phyloP scores from a whole-genome alignment of 768 basidiomycete species.

The Auricularia auricula-judae region DNA sequence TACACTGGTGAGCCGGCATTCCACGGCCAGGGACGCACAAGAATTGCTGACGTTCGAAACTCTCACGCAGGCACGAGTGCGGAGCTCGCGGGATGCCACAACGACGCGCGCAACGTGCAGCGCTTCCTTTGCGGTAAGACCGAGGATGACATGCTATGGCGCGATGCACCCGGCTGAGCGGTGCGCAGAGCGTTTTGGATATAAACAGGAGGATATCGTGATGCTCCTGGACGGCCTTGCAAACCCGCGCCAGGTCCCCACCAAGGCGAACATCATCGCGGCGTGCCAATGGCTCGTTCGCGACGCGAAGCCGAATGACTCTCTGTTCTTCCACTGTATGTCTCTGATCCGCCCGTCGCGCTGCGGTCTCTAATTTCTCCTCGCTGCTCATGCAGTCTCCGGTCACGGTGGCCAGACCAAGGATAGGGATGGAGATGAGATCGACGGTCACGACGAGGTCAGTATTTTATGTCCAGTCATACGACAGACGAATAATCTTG shows the following conservation, averaged over 20 bases:
- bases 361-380: not conserved
- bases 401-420: slow-evolving; percentile 90
- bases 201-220: slow-evolving; percentile 72
- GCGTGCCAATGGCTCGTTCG: slow-evolving; percentile 91
- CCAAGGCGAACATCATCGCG: slow-evolving; percentile 65
- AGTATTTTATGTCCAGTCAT: not conserved
- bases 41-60: no score
- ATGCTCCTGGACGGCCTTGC: slow-evolving; percentile 67
- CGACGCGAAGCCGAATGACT: slow-evolving; percentile 70
- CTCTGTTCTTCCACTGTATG: slow-evolving; percentile 84
- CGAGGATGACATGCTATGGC: not conserved
- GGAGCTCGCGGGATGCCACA: slow-evolving; percentile 79
- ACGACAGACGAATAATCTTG: slow-evolving; percentile 27
- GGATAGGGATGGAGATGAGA: slow-evolving; percentile 75
- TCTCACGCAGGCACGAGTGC: slow-evolving; percentile 30
- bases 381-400: slow-evolving; percentile 42
- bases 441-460: slow-evolving; percentile 41
- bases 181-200: slow-evolving; percentile 27
- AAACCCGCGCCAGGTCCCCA: slow-evolving; percentile 57
- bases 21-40: no score
- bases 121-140: slow-evolving; percentile 1
- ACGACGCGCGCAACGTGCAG: slow-evolving; percentile 77
- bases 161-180: not conserved
- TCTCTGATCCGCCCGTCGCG: not conserved
- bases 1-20: slow-evolving; percentile 35